Evolutionary conservation across 805 yeast species (phyloP).

Genomic region (Hanseniaspora vineae): DNA sequence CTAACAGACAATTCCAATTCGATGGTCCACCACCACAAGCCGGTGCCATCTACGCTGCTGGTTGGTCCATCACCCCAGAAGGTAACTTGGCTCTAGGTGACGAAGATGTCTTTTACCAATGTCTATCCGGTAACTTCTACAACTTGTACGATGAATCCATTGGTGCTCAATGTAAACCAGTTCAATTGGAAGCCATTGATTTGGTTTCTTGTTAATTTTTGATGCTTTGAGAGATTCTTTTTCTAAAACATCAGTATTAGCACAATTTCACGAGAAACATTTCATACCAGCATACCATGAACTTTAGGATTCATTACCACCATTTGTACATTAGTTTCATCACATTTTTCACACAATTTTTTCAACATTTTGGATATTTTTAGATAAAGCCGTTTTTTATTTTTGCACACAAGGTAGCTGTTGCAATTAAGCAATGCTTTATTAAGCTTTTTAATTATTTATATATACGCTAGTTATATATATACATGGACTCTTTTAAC

Average conservation of each 20-base stretch:
- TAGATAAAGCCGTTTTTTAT: too few relatives aligned
- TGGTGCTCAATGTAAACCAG: slow-evolving; percentile 44
- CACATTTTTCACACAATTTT: too few relatives aligned
- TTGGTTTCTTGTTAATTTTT: slow-evolving; percentile 32
- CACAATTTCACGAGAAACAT: too few relatives aligned
- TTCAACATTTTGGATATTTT: too few relatives aligned
- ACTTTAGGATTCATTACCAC: too few relatives aligned
- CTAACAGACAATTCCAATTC: slow-evolving; percentile 66
- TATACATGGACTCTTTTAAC: not conserved
- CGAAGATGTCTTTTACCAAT: slow-evolving; percentile 46
- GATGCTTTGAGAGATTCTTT: not conserved
- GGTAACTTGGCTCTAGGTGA: slow-evolving; percentile 50
- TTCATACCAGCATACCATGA: too few relatives aligned
- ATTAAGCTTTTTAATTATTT: not conserved
- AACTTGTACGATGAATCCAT: slow-evolving; percentile 47
- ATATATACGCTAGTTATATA: not conserved
- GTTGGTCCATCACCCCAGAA: slow-evolving; percentile 44
- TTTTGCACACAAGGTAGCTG: too few relatives aligned
- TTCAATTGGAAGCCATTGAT: slow-evolving; percentile 37
- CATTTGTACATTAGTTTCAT: too few relatives aligned
- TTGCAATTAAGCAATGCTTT: not conserved
- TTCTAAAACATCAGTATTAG: too few relatives aligned
- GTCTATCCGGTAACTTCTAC: slow-evolving; percentile 54
- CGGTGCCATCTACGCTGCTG: slow-evolving; percentile 50
- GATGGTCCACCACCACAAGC: slow-evolving; percentile 75